Conservation (phyloP, 2,329 filamentous ascomycete species). For the Fusarium aywerte region DNA sequence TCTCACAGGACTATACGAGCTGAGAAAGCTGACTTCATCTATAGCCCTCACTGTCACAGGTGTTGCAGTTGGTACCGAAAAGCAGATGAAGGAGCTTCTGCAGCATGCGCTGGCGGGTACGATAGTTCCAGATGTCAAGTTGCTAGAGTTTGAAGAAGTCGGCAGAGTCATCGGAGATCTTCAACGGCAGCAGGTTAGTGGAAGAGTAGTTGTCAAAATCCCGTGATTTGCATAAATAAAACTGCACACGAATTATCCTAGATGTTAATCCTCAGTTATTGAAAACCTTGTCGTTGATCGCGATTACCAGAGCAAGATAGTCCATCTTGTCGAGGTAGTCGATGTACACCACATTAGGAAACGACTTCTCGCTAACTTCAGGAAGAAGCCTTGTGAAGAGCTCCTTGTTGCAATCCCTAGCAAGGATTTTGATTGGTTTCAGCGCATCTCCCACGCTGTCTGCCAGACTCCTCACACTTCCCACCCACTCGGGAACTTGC, state of each 20-base stretch:
- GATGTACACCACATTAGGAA: constrained; percentile 19
- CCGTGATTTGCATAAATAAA: neutral
- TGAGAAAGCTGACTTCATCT: neutral
- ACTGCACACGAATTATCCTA: neutral
- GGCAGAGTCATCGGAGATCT: constrained; percentile 14
- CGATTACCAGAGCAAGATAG: constrained; percentile 10
- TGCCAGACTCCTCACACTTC: neutral
- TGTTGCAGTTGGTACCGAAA: constrained; percentile 36
- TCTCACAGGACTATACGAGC: rapidly evolving
- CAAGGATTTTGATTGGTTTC: constrained; percentile 6
- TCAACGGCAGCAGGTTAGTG: constrained; percentile 18
- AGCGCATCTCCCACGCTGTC: neutral
- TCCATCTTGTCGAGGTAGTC: constrained; percentile 16
- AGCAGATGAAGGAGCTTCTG: constrained; percentile 32
- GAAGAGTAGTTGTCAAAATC: constrained; percentile 34
- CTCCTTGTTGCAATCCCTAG: constrained; percentile 12
- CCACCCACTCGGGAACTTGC: constrained; percentile 2
- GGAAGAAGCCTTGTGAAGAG: constrained; percentile 5
- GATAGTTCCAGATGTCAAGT: constrained; percentile 7
- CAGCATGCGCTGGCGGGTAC: constrained; percentile 1
- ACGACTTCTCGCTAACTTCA: neutral
- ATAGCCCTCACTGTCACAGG: constrained; percentile 33
- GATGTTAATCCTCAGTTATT: neutral
- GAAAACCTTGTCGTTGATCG: constrained; percentile 20
- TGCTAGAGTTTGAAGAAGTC: constrained; percentile 23